phyloP scores from a whole-genome alignment of 2,329 filamentous ascomycete genomes.

The Diaporthe ilicicola region DNA sequence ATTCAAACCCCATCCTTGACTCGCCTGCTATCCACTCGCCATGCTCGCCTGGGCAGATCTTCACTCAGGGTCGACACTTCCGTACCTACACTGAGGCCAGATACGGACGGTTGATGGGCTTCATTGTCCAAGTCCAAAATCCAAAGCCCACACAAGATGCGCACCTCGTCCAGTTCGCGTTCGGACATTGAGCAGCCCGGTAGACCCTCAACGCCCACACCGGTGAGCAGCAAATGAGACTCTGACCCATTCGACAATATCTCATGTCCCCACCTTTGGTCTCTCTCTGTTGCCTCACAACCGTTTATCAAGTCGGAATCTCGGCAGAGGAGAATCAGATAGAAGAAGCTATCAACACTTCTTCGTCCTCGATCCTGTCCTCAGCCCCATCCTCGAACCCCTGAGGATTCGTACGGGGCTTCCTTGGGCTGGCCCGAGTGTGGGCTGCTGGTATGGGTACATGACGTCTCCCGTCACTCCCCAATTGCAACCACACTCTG shows the following conservation, averaged over 20 bases:
- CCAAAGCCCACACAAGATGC: not conserved
- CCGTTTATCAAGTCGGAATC: constrained; percentile 1
- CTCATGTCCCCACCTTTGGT: constrained; percentile 15
- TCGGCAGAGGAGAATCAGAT: not conserved
- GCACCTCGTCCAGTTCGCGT: not conserved
- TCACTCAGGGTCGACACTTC: not conserved
- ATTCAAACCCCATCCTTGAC: constrained; percentile 17
- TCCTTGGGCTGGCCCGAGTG: not conserved
- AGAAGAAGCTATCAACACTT: not conserved
- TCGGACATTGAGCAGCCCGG: not conserved
- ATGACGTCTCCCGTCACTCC: constrained; percentile 16
- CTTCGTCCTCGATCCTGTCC: not conserved
- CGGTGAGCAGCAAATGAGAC: constrained; percentile 19
- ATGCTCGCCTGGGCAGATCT: constrained; percentile 15
- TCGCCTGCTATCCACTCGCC: constrained; percentile 16
- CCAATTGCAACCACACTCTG: constrained; percentile 16
- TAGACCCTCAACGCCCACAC: constrained; percentile 14
- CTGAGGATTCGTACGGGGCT: not conserved
- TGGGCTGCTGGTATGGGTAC: constrained; percentile 1
- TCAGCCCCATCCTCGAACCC: not conserved
- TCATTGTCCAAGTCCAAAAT: not conserved
- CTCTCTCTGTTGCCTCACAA: not conserved
- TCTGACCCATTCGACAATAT: constrained; percentile 16
- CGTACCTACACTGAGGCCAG: not conserved
- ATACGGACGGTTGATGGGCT: constrained; percentile 5